A percentile compares a stretch with the other conserved stretches of the same genome.
Conservation (phyloP, 495 filamentous ascomycete species). For the Aspergillus hancockii region DNA sequence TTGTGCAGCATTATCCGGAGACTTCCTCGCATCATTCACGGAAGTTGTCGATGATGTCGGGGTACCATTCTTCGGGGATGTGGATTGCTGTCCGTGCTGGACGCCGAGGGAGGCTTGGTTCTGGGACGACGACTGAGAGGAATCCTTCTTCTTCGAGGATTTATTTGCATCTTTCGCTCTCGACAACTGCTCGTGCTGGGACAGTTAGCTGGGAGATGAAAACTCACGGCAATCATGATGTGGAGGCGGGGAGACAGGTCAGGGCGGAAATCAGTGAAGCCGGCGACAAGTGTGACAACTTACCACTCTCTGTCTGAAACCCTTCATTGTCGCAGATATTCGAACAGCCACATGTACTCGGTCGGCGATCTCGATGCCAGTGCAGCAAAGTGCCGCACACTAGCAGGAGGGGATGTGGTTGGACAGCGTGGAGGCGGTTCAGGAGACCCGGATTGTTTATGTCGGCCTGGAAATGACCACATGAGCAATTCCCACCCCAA, state of each 20-base stretch:
- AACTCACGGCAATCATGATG: slow-evolving; percentile 12
- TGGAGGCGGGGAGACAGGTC: slow-evolving; percentile 17
- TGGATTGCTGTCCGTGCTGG: slow-evolving; percentile 57
- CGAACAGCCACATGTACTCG: slow-evolving; percentile 45
- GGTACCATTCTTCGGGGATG: slow-evolving; percentile 64
- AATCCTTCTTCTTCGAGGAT: slow-evolving; percentile 89
- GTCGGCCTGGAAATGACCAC: slow-evolving; percentile 33
- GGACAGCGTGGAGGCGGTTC: slow-evolving; percentile 23
- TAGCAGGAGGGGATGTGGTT: slow-evolving; percentile 35
- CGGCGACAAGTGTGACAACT: slow-evolving; percentile 41
- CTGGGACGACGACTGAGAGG: slow-evolving; percentile 74
- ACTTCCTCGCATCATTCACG: slow-evolving; percentile 78
- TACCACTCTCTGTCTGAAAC: slow-evolving; percentile 97
- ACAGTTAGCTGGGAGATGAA: slow-evolving; percentile 29
- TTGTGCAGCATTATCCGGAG: slow-evolving; percentile 63
- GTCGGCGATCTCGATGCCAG: slow-evolving; percentile 34
- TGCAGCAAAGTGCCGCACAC: slow-evolving; percentile 43
- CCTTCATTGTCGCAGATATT: slow-evolving; percentile 75
- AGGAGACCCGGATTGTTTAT: slow-evolving; percentile 36
- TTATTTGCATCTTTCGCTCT: slow-evolving; percentile 90
- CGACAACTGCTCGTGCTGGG: slow-evolving; percentile 85
- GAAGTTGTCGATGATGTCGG: slow-evolving; percentile 86
- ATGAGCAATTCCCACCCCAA: slow-evolving; percentile 32
- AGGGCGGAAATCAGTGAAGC: slow-evolving; percentile 11
- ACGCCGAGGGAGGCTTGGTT: slow-evolving; percentile 38